phyloP scores from a whole-genome alignment of 1,284 basidiomycete genomes.

The Pisolithus thermaeus region DNA sequence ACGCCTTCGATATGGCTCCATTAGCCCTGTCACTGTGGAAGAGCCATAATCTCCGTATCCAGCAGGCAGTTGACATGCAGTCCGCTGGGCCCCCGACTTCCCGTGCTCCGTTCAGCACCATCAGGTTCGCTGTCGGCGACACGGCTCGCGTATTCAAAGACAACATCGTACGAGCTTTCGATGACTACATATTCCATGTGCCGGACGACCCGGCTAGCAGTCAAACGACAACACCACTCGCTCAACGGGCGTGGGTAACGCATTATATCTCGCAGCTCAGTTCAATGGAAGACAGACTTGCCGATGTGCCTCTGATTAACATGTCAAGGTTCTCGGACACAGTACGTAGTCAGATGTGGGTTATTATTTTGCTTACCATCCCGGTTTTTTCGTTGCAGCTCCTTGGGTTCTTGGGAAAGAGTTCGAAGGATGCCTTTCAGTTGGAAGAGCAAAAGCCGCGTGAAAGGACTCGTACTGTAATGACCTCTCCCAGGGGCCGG shows the following conservation, averaged over 20 bases:
- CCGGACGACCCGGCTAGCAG: not conserved
- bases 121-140: slow-evolving; percentile 39
- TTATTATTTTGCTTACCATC: not conserved
- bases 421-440: slow-evolving; percentile 42
- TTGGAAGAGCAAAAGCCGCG: slow-evolving; percentile 42
- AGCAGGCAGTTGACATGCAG: slow-evolving; percentile 51
- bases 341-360: slow-evolving; percentile 23
- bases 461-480: slow-evolving; percentile 35
- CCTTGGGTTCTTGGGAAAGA: slow-evolving; percentile 43
- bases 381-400: slow-evolving; percentile 14
- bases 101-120: slow-evolving; percentile 38
- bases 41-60: slow-evolving; percentile 31
- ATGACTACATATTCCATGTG: slow-evolving; percentile 30
- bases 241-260: slow-evolving; percentile 50
- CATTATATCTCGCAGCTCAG: slow-evolving; percentile 31
- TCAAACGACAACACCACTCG: slow-evolving; percentile 26
- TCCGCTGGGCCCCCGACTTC: slow-evolving; percentile 32
- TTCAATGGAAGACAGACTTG: slow-evolving; percentile 19
- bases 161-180: slow-evolving; percentile 41
- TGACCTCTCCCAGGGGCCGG: slow-evolving; percentile 17
- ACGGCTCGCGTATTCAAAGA: slow-evolving; percentile 29
- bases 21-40: slow-evolving; percentile 32
- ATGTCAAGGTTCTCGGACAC: slow-evolving; percentile 30
- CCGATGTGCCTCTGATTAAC: slow-evolving; percentile 35
- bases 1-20: slow-evolving; percentile 38